Conservation (phyloP, 208 protist genomes). For the Sergeia podlipaevii region DNA sequence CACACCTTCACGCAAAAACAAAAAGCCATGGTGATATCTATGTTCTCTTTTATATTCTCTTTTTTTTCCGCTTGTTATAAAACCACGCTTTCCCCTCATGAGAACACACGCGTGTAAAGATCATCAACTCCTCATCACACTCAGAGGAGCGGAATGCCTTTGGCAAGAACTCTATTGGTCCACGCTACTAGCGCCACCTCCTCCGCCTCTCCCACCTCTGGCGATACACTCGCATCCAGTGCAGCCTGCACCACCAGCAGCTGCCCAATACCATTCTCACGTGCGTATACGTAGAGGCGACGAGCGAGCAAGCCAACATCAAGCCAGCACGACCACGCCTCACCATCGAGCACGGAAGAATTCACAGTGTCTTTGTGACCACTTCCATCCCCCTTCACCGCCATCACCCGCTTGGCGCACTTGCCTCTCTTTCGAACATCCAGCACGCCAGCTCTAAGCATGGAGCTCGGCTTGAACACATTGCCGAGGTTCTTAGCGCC, state of each 20-base stretch:
- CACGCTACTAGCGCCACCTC: too few species aligned
- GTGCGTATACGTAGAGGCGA: slow-evolving; percentile 28
- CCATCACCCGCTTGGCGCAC: background rate
- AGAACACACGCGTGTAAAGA: too few species aligned
- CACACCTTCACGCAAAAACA: too few species aligned
- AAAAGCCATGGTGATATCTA: too few species aligned
- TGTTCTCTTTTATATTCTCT: too few species aligned
- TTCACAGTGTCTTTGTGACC: too few species aligned
- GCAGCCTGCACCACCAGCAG: slow-evolving; percentile 53
- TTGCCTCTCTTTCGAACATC: slow-evolving; percentile 5
- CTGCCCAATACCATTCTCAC: slow-evolving; percentile 50
- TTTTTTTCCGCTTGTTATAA: too few species aligned
- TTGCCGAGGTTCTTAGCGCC: slow-evolving; percentile 31
- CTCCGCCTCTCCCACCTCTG: slow-evolving; percentile 8
- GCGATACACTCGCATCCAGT: background rate
- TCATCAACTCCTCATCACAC: too few species aligned
- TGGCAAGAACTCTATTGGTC: too few species aligned
- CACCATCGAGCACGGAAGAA: slow-evolving; percentile 1
- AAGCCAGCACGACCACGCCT: slow-evolving; percentile 56
- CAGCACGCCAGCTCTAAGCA: too few species aligned
- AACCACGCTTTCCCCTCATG: too few species aligned
- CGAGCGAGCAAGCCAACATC: slow-evolving; percentile 12
- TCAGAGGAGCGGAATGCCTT: too few species aligned
- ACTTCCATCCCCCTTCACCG: background rate
- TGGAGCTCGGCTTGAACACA: slow-evolving; percentile 11